Conservation (phyloP, 2,329 filamentous ascomycete species). For the Fusarium piperis region DNA sequence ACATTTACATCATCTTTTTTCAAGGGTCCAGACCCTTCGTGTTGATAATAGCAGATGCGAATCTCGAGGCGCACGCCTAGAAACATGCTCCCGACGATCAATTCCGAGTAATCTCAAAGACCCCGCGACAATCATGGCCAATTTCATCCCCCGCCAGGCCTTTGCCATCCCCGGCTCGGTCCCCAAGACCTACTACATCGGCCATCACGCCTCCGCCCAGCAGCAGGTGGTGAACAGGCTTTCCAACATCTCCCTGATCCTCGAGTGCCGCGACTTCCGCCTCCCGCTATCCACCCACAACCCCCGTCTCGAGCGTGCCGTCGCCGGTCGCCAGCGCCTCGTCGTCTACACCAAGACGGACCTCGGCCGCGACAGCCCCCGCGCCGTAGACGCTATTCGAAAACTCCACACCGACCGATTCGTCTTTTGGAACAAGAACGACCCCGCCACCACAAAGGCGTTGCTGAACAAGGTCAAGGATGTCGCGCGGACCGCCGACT, state of each 20-base stretch:
- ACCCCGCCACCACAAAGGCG: constrained; percentile 45
- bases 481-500: constrained; percentile 51
- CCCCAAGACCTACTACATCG: constrained; percentile 90
- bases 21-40: constrained; percentile 1
- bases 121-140: constrained; percentile 37
- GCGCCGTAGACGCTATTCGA: constrained; percentile 43
- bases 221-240: constrained; percentile 86
- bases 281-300: constrained; percentile 91
- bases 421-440: constrained; percentile 57
- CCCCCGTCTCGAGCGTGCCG: constrained; percentile 82
- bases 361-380: constrained; percentile 61
- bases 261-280: constrained; percentile 95
- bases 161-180: constrained; percentile 81
- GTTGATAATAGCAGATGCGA: neutral
- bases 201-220: constrained; percentile 83
- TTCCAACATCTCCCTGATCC: constrained; percentile 82
- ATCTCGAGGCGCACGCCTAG: neutral
- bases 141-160: constrained; percentile 76
- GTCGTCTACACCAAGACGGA: constrained; percentile 94
- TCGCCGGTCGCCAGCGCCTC: constrained; percentile 78
- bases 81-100: neutral
- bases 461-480: constrained; percentile 53
- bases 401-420: constrained; percentile 47
- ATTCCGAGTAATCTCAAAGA: neutral
- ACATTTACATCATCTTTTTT: constrained; percentile 10